These are phyloP conservation scores for Phyllosticta citrichinensis DNA, from an alignment of 2,329 filamentous ascomycete species.

Conservation along the genomic window DNA sequence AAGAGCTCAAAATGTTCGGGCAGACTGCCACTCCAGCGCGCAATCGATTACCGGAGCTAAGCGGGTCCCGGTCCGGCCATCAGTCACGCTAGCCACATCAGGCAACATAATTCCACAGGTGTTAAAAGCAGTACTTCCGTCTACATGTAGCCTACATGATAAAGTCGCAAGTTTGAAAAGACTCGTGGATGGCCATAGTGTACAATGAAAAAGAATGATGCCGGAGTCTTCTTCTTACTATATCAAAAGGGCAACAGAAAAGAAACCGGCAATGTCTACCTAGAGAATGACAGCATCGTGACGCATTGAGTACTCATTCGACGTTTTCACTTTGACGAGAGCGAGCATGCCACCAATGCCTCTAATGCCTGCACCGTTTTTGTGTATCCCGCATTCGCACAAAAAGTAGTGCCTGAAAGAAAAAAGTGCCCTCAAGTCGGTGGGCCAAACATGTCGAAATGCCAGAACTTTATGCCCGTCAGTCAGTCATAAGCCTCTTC, in stretches of 20 bases:
- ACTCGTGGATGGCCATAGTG: too few relatives aligned
- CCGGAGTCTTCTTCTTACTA: too few relatives aligned
- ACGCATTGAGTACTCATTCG: background rate
- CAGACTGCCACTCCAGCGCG: background rate
- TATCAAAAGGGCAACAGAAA: background rate
- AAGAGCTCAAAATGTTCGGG: background rate
- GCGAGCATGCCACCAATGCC: background rate
- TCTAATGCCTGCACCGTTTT: background rate
- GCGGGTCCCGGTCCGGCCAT: background rate
- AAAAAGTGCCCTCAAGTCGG: background rate
- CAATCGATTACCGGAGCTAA: background rate
- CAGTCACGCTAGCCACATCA: too few relatives aligned
- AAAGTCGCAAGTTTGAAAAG: too few relatives aligned
- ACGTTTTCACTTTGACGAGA: background rate
- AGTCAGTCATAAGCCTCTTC: background rate
- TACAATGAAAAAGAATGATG: too few relatives aligned
- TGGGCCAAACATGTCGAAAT: background rate
- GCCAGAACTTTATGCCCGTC: background rate
- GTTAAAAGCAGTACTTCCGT: too few relatives aligned
- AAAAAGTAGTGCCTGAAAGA: background rate
- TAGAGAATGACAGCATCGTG: background rate
- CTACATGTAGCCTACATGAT: too few relatives aligned
- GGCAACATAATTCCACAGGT: too few relatives aligned
- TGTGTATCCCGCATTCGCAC: background rate
- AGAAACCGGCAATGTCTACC: background rate